These are phyloP conservation scores for Fusarium burgessii DNA, from an alignment of 2,329 filamentous ascomycete species.

Conservation along the genomic window DNA sequence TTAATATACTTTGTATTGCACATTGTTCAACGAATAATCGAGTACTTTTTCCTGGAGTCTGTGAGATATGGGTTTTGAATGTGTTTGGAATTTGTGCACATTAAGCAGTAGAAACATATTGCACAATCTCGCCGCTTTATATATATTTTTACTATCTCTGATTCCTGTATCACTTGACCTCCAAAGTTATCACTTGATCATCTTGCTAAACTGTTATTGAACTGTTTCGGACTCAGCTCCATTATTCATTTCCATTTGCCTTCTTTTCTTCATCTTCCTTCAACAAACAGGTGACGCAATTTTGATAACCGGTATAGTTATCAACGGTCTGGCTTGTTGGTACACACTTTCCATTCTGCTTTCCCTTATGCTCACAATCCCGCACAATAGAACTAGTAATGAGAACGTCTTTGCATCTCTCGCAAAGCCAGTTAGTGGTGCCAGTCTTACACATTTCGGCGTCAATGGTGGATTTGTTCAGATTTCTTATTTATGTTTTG, in stretches of 20 bases:
- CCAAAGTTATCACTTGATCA: not conserved
- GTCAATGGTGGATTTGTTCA: no score
- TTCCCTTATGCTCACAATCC: not conserved
- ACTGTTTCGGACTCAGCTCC: not conserved
- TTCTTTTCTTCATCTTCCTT: not conserved
- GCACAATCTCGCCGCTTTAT: not conserved
- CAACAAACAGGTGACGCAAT: not conserved
- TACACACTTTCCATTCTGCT: not conserved
- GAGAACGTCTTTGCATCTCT: not conserved
- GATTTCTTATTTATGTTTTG: no score
- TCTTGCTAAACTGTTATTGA: no score
- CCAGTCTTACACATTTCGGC: no score
- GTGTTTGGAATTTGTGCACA: rapidly evolving
- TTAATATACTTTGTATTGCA: not conserved
- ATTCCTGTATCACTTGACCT: not conserved
- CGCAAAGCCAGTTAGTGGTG: not conserved
- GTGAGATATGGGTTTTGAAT: rapidly evolving
- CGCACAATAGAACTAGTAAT: no score
- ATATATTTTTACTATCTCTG: not conserved
- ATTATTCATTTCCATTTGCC: rapidly evolving
- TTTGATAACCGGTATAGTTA: no score
- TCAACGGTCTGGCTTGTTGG: no score
- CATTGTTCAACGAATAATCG: not conserved
- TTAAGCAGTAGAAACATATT: rapidly evolving
- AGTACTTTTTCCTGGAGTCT: rapidly evolving